These are phyloP conservation scores for Rutidosis leptorrhynchoides DNA, from an alignment of 129 eudicot genomes.

Conservation along the genomic window DNA sequence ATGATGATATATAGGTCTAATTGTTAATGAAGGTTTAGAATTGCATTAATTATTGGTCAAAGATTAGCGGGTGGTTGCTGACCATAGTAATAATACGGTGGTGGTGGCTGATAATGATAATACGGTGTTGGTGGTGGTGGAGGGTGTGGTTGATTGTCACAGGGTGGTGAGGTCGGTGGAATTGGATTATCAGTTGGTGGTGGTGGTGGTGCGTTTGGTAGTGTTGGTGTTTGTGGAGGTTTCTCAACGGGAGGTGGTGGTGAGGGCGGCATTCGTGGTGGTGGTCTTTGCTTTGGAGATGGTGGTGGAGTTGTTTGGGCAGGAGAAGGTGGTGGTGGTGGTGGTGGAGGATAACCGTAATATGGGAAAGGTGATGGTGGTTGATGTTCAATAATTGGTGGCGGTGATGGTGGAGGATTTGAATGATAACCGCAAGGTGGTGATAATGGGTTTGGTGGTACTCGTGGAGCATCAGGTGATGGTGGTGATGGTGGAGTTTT, in stretches of 20 bases:
- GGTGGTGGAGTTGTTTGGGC: neutral
- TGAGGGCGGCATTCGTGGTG: neutral
- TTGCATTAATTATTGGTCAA: too few relatives aligned
- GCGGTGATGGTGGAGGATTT: neutral
- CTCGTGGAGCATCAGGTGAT: too few relatives aligned
- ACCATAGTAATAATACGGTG: too few relatives aligned
- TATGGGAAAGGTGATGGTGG: neutral
- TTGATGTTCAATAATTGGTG: neutral
- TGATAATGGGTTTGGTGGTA: too few relatives aligned
- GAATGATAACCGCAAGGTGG: too few relatives aligned
- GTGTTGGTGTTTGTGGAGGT: slow-evolving; percentile 3
- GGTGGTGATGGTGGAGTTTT: too few relatives aligned
- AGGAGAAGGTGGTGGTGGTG: neutral
- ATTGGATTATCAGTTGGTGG: neutral
- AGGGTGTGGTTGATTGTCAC: neutral
- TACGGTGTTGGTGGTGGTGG: neutral
- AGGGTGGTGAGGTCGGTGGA: neutral
- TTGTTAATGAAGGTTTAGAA: too few relatives aligned
- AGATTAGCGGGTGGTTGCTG: too few relatives aligned
- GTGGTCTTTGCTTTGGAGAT: neutral
- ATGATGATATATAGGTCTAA: too few relatives aligned
- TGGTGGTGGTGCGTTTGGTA: neutral
- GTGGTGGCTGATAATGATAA: too few relatives aligned
- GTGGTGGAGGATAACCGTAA: neutral
- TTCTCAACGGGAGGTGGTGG: neutral